Evolutionary conservation across 805 yeast species (phyloP), one percentile per base, ranked within the genome.

Genomic region (Candida schatavii): DNA sequence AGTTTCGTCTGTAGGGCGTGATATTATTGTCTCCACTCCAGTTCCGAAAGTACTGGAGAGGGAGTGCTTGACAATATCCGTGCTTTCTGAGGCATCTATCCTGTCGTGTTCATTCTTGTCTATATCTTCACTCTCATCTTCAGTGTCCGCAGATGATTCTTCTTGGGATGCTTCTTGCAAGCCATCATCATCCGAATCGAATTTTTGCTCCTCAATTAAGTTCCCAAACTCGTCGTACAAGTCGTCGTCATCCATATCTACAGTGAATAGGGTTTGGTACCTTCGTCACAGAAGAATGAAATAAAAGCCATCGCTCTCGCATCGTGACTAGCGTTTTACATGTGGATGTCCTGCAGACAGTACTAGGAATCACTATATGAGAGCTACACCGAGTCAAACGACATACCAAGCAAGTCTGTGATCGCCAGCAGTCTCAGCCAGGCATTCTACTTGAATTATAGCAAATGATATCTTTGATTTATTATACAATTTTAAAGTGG

Each of bases 171-270:
- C 27, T 4, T 34, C 46, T 29, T 35, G 42, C 13, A 18, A 15
- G 17, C 30, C 38, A 5, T 42, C 46, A 11, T 72, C 72, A 49
- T 72, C 81, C 1, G 79, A 72, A 49, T 65, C 77, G 6, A 55
- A 59, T 5, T 73, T 64, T 23, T n/a, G n/a, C 34, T 68, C 81
- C 11, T 82, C 84, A 17, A 85, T 70, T 28, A 74, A 70, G 55
- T 84, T 84, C 35, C 91, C 91, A 58, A 84, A 84, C 60, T 88
- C 96, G 61, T 88, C 97, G 61, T 83, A 88, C 21, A 80, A 56
- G 46, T 80, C 85, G 19, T 66, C 70, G 18, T 80, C 84, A 52
- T 78, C 85, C 80, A 77, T 78, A 7, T 11, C 11, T 11, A 23
- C n/a, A n/a, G n/a, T n/a, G n/a, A n/a, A n/a, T n/a, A n/a, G n/a